Evolutionary conservation across 1,284 basidiomycete species (phyloP), one percentile per base, ranked within the genome.

Genomic region (Puccinia hordei): DNA sequence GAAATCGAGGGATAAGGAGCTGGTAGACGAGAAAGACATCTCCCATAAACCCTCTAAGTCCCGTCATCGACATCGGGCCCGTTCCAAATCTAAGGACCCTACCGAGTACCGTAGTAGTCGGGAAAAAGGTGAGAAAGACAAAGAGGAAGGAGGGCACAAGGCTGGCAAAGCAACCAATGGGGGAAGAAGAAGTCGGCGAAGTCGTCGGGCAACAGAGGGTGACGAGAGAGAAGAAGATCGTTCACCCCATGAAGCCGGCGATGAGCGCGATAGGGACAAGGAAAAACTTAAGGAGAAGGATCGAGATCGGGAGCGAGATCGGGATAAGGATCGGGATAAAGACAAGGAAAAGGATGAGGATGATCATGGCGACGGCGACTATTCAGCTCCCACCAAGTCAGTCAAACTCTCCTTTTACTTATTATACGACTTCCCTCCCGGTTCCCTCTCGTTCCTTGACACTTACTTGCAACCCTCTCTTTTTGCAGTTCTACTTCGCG

Each of bases 1-100:
- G 30, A 80, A 73, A 59, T 80, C 77, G 38, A 55, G 77, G 30
- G 77, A 80, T 53, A 80, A 80, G 41, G 77, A 80, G 46, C 57
- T 59, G 6, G 33, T 38, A 12, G 77, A 80, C n/a, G 77, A 80
- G 22, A 80, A 80, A 65, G 77, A 80, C 44, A 59, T 44, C 22
- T 2, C 15, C 13, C 69, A 72, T 38, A 69, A 69, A 46, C 59
- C 53, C 2, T 38, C 49, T 17, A 72, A 63, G 33, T 80, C 77
- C 5, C 30, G 77, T 19, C 77, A 80, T 59, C 49, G 69, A 33
- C 77, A 80, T 80, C 77, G 77, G 19, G 69, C 55, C 19, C 69
- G 78, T 9, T 80, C 78, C 24, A 65, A 44, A 66, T 80, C 78
- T 17, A 80, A 55, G 57, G 78, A 80, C n/a, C 55, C 71, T 10